Base-by-base conservation (phyloP, 2,329 filamentous ascomycete species). In the Rhynchosporium secalis region DNA sequence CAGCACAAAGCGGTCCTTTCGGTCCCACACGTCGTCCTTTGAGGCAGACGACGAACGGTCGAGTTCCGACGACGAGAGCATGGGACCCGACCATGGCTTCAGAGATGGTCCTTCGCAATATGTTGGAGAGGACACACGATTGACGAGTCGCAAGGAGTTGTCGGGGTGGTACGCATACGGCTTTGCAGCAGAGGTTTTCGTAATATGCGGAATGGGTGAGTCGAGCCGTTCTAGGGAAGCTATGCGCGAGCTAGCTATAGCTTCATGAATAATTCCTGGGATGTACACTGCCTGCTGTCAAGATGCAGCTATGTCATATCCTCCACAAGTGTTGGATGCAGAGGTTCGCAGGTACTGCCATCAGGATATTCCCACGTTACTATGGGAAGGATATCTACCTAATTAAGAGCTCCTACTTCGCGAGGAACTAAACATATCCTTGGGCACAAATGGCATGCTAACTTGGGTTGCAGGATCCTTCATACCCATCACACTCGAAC, bases 171-270 rank as follows among this genome's bases (percentile, higher is more conserved):
- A 98, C 77, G 89, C 89, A 75, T 98, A 98, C 79, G 90, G 90
- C 47, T 98, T 96, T 82, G 95, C 95, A 29, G 92, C 94, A 26
- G 95, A 99, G 78, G 94, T 96, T 59, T 98, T 97, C 75, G 91
- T 96, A 15, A 91, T 98, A 61, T 98, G 95, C 76, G 94, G 87
- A 28, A 85, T 90, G 74, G 87, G 93, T 91, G 76, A 74, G 86
- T 79, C 59, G 38, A 38, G 20, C 20, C 48, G 48, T 38, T 62
- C 71, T 28, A 10, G 10, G 20, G 13, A 26, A 26, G 40, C n/a
- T 59, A 12, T 3, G 5, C 38, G 13, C 48, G 28, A 56, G 56
- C 55, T 62, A 20, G 15, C 3, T 26, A 13, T 8, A 43, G 54
- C 54, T 29, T 56, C 13, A 7, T 10, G 38, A 40, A 26, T n/a